phyloP scores from a whole-genome alignment of 352 stramenopile genomes.

The Lagenidium giganteum region DNA sequence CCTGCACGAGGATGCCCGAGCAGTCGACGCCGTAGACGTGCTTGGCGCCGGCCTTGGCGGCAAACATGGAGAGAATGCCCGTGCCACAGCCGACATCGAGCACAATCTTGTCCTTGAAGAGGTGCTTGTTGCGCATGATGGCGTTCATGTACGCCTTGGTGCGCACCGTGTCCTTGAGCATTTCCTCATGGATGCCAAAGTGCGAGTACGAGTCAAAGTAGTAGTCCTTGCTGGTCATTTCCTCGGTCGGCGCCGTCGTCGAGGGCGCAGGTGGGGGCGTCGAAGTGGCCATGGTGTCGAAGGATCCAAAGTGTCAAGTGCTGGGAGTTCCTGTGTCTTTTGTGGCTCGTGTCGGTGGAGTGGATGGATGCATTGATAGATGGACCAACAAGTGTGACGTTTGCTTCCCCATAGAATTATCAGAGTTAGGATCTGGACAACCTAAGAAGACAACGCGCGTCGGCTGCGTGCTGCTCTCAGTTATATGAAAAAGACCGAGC shows the following conservation, averaged over 20 bases:
- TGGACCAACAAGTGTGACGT: background rate
- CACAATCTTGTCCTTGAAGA: slow-evolving; percentile 97
- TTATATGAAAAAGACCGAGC: slow-evolving; percentile 11
- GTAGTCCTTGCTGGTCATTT: slow-evolving; percentile 94
- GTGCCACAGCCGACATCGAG: slow-evolving; percentile 97
- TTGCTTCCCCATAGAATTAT: slow-evolving; percentile 27
- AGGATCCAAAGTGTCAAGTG: slow-evolving; percentile 1
- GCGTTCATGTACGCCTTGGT: slow-evolving; percentile 97
- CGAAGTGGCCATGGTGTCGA: background rate
- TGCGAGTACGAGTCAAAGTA: slow-evolving; percentile 99
- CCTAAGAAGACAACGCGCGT: slow-evolving; percentile 27
- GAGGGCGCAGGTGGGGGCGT: background rate
- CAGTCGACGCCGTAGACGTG: slow-evolving; percentile 95
- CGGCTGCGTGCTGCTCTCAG: background rate
- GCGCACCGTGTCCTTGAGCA: slow-evolving; percentile 97
- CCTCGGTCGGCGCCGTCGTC: slow-evolving; percentile 18
- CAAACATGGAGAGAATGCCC: slow-evolving; percentile 97
- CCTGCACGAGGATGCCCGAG: slow-evolving; percentile 93
- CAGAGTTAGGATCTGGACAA: slow-evolving; percentile 25
- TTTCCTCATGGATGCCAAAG: slow-evolving; percentile 98
- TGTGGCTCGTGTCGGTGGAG: slow-evolving; percentile 11
- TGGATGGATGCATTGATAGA: slow-evolving; percentile 7
- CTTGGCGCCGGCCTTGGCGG: slow-evolving; percentile 88
- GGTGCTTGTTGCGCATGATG: slow-evolving; percentile 94
- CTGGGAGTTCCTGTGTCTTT: slow-evolving; percentile 10